Evolutionary conservation across 2,329 filamentous ascomycete genomes (phyloP), one percentile per base, ranked within the genome.

Genomic region (Penicillium sp.): DNA sequence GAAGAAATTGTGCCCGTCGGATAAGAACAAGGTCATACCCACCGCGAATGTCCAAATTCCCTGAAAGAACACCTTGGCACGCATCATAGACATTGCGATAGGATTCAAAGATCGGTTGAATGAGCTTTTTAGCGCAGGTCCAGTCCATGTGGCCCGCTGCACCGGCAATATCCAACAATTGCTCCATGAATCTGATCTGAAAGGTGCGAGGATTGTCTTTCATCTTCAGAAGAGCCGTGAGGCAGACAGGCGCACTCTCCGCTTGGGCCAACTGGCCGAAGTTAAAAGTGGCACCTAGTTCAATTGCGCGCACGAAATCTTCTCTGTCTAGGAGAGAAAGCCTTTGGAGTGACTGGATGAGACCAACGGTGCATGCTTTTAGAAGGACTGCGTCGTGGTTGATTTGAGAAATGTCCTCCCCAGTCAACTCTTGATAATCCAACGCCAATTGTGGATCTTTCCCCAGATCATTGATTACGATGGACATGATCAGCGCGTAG

Each of bases 241-340:
- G 23, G n/a, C 39, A 50, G 13, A 34, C 54, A 1, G 56, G 56
- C 4, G 36, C 54, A 26, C 55, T 59, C 36, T 57, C 56, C 3
- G 51, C 51, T 36, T 58, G 51, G 12, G 48, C 51, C 21, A 59
- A 23, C 32, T 59, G 56, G 13, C 56, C 54, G 40, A 59, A 58
- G 12, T 57, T 59, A 36, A 59, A 55, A 1, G 44, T 49, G 0
- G 54, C 56, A 5, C 52, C 54, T 17, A 57, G 49, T 37, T 55
- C 37, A 7, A 58, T 58, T 10, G 37, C 49, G 7, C 36, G 34
- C 23, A 55, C 7, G 1, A 55, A 3, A 48, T 55, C 43, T 7
- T 49, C 32, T 17, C 29, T 55, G n/a, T 55, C 32, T 27, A 45
- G 18, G 10, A 15, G 8, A 23, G 49, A 27, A 1, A 57, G 36